These are phyloP conservation scores for Prillingera fragicola DNA, from an alignment of 1,284 basidiomycete genomes.

Conservation along the genomic window DNA sequence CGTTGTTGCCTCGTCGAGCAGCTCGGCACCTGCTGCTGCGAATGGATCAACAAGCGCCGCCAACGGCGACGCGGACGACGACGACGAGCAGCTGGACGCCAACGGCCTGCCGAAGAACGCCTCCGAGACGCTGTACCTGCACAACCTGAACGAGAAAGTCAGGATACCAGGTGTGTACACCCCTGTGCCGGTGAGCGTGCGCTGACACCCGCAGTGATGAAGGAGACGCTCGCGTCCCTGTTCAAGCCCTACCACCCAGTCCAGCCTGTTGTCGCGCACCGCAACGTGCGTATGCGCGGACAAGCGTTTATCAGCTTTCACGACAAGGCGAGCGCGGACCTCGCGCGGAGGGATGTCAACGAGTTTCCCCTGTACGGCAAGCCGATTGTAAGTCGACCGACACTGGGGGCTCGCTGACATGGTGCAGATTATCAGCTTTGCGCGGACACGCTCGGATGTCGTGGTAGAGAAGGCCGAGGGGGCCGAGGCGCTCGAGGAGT, in stretches of 20 bases:
- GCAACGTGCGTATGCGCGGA: conserved; percentile 91
- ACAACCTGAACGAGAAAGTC: conserved; percentile 97
- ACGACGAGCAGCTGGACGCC: conserved; percentile 23
- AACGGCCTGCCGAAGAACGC: conserved; percentile 47
- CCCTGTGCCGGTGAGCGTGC: neutral
- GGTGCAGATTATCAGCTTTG: conserved; percentile 67
- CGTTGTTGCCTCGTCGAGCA: no score
- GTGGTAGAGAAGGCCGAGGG: conserved; percentile 70
- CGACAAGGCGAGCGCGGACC: conserved; percentile 70
- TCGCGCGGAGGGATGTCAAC: conserved; percentile 84
- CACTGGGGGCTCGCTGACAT: neutral
- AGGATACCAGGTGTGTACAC: conserved; percentile 64
- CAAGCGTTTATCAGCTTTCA: conserved; percentile 96
- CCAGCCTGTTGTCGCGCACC: conserved; percentile 84
- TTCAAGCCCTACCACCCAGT: conserved; percentile 93
- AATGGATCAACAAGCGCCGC: neutral
- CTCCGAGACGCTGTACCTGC: conserved; percentile 88
- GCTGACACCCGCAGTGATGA: conserved; percentile 59
- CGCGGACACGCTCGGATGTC: conserved; percentile 78
- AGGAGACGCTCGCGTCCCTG: conserved; percentile 76
- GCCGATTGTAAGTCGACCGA: conserved; percentile 66
- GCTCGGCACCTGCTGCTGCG: neutral
- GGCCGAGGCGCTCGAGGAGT: conserved; percentile 60
- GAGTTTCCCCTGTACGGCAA: conserved; percentile 95
- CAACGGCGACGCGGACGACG: conserved; percentile 9